Evolutionary conservation across 2,329 filamentous ascomycete species (phyloP), one percentile per base, ranked within the genome.

Genomic region (Cercospora nicotianae): DNA sequence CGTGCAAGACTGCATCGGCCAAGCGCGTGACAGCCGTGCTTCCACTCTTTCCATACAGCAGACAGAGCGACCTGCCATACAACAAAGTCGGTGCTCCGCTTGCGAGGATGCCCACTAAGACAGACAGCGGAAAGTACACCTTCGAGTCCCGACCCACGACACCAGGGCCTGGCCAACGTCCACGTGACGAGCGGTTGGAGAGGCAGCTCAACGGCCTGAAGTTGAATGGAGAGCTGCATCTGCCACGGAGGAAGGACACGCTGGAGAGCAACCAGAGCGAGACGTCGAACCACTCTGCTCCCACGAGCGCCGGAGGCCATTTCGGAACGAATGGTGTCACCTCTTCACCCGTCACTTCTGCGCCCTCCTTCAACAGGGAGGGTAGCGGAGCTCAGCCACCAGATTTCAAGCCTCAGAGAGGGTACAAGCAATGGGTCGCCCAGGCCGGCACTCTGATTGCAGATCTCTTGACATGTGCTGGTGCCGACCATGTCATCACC

Each of bases 391-490:
- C 59, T 12, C 65, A 63, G 87, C 75, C 88, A 88, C 76, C 84
- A 60, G 80, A 80, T 51, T 91, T 91, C 79, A 87, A 93, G 78
- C 89, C 92, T 20, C 94, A 94, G 78, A 92, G 94, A 7, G 95
- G 95, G 61, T 99, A 99, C 81, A 95, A 95, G 83, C 93, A 97
- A 82, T 99, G 95, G 95, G 94, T 99, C 71, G 95, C 95, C 23
- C 95, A 98, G 82, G 94, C 95, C 51, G 95, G 95, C 68, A 98
- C 94, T 31, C 86, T 99, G 66, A 91, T 99, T 60, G 95, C 95
- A 61, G 94, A 98, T 79, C 87, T 99, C 55, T 85, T 99, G 72
- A 97, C 93, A 48, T 97, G 94, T 81, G 94, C 95, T 71, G 95
- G 95, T 72, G 93, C 95, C 57, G 94, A 99, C 79, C 95, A 98